Evolutionary conservation across 495 filamentous ascomycete species (phyloP).

Genomic region (Corynascus novoguineensis): DNA sequence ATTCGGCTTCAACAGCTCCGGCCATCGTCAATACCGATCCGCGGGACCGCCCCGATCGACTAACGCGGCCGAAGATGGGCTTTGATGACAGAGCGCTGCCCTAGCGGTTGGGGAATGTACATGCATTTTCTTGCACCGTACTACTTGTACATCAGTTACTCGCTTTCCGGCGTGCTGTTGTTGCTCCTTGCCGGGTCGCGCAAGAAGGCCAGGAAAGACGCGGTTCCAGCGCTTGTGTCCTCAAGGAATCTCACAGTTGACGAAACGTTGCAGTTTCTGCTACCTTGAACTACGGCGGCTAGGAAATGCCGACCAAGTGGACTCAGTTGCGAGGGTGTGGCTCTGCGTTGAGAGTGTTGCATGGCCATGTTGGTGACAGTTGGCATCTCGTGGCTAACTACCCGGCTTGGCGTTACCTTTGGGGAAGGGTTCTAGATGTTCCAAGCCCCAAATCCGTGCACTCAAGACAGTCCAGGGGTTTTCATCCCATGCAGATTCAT

Average conservation of each 20-base stretch:
- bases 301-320: neutral
- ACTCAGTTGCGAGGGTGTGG: neutral
- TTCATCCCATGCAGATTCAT: conserved; percentile 28
- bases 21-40: too few relatives aligned
- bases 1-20: neutral
- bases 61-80: neutral
- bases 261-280: neutral
- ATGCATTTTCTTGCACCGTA: too few relatives aligned
- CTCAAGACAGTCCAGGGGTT: conserved; percentile 22
- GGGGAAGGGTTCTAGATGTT: conserved; percentile 32
- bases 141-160: too few relatives aligned
- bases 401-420: conserved; percentile 16
- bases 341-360: neutral
- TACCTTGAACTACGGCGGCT: neutral
- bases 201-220: neutral
- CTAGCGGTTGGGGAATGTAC: too few relatives aligned
- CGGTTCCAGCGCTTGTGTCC: neutral
- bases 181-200: too few relatives aligned
- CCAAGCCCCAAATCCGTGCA: conserved; percentile 31
- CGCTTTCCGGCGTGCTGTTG: too few relatives aligned
- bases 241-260: neutral
- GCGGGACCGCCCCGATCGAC: neutral
- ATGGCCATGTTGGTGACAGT: neutral
- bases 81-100: neutral
- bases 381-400: conserved; percentile 9